Evolutionary conservation across 768 basidiomycete genomes (phyloP).

Genomic region (Trichaptum fuscoviolaceum): DNA sequence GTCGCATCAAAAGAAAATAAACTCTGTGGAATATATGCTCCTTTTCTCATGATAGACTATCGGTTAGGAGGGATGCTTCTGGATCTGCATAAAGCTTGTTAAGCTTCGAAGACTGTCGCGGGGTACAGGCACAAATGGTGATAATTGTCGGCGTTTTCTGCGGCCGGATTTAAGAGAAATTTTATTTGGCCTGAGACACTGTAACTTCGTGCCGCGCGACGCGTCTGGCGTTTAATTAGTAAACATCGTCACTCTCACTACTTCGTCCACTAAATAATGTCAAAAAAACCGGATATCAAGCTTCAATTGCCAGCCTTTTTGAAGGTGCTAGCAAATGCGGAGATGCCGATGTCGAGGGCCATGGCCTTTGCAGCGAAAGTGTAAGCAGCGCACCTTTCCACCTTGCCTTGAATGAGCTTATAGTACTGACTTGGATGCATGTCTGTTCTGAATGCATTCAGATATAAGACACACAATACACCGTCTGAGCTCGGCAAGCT

Average conservation of each 20-base stretch:
- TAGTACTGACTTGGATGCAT: conserved; percentile 13
- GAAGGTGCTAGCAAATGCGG: conserved; percentile 54
- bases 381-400: conserved; percentile 31
- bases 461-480: conserved; percentile 70
- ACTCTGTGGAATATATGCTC: not conserved
- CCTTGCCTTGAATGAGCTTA: conserved; percentile 4
- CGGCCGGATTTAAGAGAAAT: too few relatives aligned
- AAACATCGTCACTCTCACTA: not conserved
- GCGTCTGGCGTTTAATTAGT: not conserved
- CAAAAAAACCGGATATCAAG: conserved; percentile 26
- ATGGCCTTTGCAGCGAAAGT: conserved; percentile 69
- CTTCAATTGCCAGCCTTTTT: conserved; percentile 62
- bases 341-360: conserved; percentile 56
- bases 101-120: not conserved
- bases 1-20: not conserved
- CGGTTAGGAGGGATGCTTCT: not conserved
- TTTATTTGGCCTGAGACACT: too few relatives aligned
- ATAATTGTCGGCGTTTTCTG: too few relatives aligned
- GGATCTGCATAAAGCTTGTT: not conserved
- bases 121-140: too few relatives aligned
- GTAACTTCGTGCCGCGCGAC: not conserved
- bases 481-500: conserved; percentile 50
- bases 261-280: not conserved
- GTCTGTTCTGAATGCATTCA: conserved; percentile 21
- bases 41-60: not conserved